phyloP scores from a whole-genome alignment of 2,329 filamentous ascomycete genomes.

The Exophiala phaeomuriformis region DNA sequence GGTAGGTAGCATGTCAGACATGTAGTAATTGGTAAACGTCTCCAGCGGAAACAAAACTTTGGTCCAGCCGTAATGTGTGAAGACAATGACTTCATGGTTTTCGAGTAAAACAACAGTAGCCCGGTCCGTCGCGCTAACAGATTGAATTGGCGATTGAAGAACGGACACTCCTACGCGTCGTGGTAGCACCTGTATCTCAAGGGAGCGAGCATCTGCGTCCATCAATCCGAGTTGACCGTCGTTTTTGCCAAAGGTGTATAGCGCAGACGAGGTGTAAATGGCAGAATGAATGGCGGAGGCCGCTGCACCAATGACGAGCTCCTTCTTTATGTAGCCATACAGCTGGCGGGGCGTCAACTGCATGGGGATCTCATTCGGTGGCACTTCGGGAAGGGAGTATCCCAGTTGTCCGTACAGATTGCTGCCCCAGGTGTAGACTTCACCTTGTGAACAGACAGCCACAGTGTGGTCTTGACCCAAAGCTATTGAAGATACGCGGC shows the following conservation, averaged over 20 bases:
- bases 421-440: constrained; percentile 89
- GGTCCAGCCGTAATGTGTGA: constrained; percentile 94
- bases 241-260: constrained; percentile 95
- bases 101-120: constrained; percentile 80
- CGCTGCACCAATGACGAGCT: constrained; percentile 70
- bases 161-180: constrained; percentile 83
- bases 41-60: constrained; percentile 77
- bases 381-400: constrained; percentile 61
- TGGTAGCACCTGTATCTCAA: constrained; percentile 74
- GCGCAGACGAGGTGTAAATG: constrained; percentile 68
- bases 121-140: constrained; percentile 80
- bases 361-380: constrained; percentile 70
- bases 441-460: constrained; percentile 76
- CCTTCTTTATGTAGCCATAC: constrained; percentile 84
- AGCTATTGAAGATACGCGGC: constrained; percentile 67
- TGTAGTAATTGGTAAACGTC: constrained; percentile 61
- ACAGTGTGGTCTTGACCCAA: constrained; percentile 88
- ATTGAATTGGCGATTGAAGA: constrained; percentile 63
- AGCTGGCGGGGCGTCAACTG: constrained; percentile 78
- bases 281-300: constrained; percentile 90
- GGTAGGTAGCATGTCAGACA: constrained; percentile 56
- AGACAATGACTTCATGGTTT: constrained; percentile 84
- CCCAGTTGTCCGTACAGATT: constrained; percentile 82
- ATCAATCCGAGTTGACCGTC: constrained; percentile 88
- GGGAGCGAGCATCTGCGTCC: constrained; percentile 86